Evolutionary conservation across 352 stramenopile genomes (phyloP), one percentile per base, ranked within the genome.

Genomic region (Globisporangium nagaii): DNA sequence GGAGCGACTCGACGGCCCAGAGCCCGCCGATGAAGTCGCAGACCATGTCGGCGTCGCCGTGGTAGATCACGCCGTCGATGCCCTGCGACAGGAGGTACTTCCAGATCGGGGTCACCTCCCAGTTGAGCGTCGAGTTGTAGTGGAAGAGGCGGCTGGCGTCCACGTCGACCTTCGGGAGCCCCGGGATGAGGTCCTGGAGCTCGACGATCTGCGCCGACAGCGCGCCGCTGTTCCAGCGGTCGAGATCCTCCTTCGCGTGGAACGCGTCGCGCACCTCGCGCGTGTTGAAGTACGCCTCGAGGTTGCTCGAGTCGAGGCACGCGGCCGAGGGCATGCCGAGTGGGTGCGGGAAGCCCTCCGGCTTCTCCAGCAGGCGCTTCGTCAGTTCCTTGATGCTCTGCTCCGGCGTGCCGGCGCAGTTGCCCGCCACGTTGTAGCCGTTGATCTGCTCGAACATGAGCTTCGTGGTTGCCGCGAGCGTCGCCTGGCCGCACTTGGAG

Each of bases 21-120:
- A 80, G 61, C 3, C 77, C 79, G 43, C 76, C 70, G 44, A 90
- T 66, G 52, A 84, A 76, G 60, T 90, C 77, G 53, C 76, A 87
- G 10, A 82, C 61, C 51, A 86, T 75, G 65, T 90, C 79, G 31
- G 67, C 65, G 47, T 90, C 79, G n/a, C 79, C 79, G 58, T 87
- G 75, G 55, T 90, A 90, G 53, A 90, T 90, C 36, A 42, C 36
- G 6, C 36, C 36, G 1, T 42, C n/a, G n/a, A 42, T 42, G 19
- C 36, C 36, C 36, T 71, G 53, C 10, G 52, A 64, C 24, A 85
- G 64, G 46, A 86, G 31, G 25, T 73, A 70, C 43, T 63, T 68
- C 79, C 79, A 90, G 35, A 88, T 65, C 3, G 74, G 74, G 9
- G 66, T 73, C 27, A 73, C 65, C 17, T 35, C 52, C 35, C 24